Evolutionary conservation across 1,284 basidiomycete species (phyloP).

Genomic region (Heliocybe sulcata): DNA sequence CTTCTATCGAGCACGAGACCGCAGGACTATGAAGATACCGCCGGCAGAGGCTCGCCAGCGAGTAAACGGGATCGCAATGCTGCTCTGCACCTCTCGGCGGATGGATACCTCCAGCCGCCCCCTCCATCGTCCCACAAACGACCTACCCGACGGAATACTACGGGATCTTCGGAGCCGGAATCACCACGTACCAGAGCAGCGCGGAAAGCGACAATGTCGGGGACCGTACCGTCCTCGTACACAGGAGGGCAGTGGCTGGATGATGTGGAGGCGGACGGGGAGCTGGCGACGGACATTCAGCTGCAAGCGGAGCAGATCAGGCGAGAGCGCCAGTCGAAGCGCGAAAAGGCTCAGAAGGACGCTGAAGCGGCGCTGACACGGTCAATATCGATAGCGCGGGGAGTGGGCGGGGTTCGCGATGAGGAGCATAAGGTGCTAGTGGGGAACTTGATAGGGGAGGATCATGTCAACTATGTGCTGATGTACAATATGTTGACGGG

Average conservation of each 20-base stretch:
- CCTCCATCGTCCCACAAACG: constrained; percentile 18
- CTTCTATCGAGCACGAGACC: constrained; percentile 7
- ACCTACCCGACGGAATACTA: constrained; percentile 50
- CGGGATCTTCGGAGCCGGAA: constrained; percentile 24
- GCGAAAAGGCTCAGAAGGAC: constrained; percentile 55
- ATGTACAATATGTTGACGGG: constrained; percentile 99
- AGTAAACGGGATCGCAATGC: background rate
- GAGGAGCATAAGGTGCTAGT: constrained; percentile 65
- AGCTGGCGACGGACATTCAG: constrained; percentile 62
- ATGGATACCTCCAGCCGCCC: constrained; percentile 47
- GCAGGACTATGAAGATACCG: background rate
- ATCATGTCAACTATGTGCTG: constrained; percentile 95
- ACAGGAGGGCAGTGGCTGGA: constrained; percentile 19
- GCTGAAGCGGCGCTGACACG: constrained; percentile 27
- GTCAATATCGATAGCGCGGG: constrained; percentile 26
- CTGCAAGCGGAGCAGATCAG: constrained; percentile 79
- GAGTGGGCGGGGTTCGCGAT: constrained; percentile 19
- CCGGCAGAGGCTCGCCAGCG: background rate
- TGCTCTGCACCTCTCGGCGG: constrained; percentile 27
- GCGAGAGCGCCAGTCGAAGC: constrained; percentile 64
- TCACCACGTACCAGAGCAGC: background rate
- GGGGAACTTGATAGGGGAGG: constrained; percentile 94
- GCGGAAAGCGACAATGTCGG: background rate
- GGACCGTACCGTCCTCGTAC: constrained; percentile 4
- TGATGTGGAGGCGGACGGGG: constrained; percentile 18